A percentile compares a stretch with the other conserved stretches of the same genome.
These are phyloP conservation scores for Rhodosporidiobolus odoratus DNA, from an alignment of 768 basidiomycete species.

Conservation along the genomic window DNA sequence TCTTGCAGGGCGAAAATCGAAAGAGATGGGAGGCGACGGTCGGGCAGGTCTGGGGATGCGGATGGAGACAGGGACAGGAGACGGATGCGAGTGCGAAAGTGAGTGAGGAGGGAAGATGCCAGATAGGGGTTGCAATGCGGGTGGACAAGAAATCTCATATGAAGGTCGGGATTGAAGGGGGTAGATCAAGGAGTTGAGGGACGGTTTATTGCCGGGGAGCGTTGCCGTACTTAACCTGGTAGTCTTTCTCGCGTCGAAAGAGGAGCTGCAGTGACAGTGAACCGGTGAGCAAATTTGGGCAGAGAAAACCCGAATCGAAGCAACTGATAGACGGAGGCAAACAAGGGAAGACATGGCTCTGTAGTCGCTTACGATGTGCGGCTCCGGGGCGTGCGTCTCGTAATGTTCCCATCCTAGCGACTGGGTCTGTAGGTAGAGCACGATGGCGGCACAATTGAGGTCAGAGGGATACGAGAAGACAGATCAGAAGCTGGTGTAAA, in stretches of 20 bases:
- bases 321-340: not conserved
- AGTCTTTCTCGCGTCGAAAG: constrained; percentile 35
- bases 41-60: too few species aligned
- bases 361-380: constrained; percentile 17
- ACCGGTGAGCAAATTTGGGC: too few species aligned
- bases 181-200: too few species aligned
- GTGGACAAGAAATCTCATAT: too few species aligned
- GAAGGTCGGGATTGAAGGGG: too few species aligned
- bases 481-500: not conserved
- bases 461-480: not conserved
- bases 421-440: constrained; percentile 55
- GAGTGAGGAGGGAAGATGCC: too few species aligned
- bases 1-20: too few species aligned
- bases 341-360: not conserved
- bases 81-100: too few species aligned
- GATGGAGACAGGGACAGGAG: too few species aligned
- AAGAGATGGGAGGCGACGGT: too few species aligned
- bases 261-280: constrained; percentile 13
- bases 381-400: constrained; percentile 66
- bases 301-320: not conserved
- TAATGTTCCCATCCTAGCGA: constrained; percentile 96
- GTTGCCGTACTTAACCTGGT: constrained; percentile 32
- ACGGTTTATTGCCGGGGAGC: constrained; percentile 12
- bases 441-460: not conserved
- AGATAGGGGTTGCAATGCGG: too few species aligned